Conservation (phyloP, 139 green algal species). For the Micromonas pusilla region DNA sequence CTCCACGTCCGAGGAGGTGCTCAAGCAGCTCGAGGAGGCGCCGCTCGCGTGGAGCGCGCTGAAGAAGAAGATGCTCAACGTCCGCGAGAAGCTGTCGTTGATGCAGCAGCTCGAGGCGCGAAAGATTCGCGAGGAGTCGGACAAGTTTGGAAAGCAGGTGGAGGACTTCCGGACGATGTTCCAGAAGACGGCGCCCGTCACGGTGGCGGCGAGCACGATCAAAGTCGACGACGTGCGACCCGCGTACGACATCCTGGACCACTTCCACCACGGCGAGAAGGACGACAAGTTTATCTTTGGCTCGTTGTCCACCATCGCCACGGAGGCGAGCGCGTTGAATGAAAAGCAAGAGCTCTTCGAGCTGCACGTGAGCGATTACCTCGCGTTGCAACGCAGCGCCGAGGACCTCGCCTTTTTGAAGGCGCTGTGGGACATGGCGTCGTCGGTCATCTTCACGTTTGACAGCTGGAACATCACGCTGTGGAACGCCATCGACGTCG, state of each 20-base stretch:
- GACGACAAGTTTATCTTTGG: constrained; percentile 69
- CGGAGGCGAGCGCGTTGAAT: constrained; percentile 51
- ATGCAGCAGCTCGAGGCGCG: constrained; percentile 21
- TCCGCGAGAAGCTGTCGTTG: constrained; percentile 53
- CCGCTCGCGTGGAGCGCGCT: constrained; percentile 38
- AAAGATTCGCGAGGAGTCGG: constrained; percentile 61
- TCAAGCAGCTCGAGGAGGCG: background rate
- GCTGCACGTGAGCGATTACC: constrained; percentile 49
- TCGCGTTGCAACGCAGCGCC: constrained; percentile 18
- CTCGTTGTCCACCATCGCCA: constrained; percentile 54
- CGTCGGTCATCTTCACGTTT: constrained; percentile 63
- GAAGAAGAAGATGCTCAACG: constrained; percentile 46
- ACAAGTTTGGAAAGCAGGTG: constrained; percentile 64
- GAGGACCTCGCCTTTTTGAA: constrained; percentile 67
- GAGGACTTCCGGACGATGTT: constrained; percentile 43
- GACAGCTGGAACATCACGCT: constrained; percentile 60
- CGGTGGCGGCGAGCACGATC: constrained; percentile 45
- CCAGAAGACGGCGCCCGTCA: constrained; percentile 54
- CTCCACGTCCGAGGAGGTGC: constrained; percentile 19
- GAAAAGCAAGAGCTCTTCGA: constrained; percentile 72
- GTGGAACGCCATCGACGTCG: constrained; percentile 66
- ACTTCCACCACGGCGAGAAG: constrained; percentile 41
- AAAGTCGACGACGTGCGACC: constrained; percentile 59
- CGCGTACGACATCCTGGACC: constrained; percentile 11
- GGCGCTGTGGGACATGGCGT: constrained; percentile 64